Percentiles rank a stretch among this genome's conserved stretches.
phyloP scores from a whole-genome alignment of 306 rosid genomes.

The Cicer arietinum region DNA sequence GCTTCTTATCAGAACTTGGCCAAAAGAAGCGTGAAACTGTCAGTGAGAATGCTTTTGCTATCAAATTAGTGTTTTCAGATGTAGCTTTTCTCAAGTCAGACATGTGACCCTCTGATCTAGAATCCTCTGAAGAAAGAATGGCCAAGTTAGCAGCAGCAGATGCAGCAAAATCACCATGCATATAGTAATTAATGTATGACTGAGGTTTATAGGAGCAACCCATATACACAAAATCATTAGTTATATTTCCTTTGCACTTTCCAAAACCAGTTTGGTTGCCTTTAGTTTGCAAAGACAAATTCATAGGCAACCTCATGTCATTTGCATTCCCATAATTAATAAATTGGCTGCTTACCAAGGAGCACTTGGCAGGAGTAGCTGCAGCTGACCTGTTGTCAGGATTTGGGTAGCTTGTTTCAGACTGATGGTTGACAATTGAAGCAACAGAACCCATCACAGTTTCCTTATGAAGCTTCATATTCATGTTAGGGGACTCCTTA shows the following conservation, averaged over 20 bases:
- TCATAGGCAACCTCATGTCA: conserved; percentile 43
- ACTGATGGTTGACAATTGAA: conserved; percentile 47
- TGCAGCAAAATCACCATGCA: conserved; percentile 94
- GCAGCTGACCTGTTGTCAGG: conserved; percentile 52
- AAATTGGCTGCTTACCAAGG: conserved; percentile 48
- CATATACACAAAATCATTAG: conserved; percentile 53
- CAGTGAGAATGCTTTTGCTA: conserved; percentile 82
- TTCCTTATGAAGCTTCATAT: conserved; percentile 47
- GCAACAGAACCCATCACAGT: conserved; percentile 42
- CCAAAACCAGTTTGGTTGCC: conserved; percentile 49
- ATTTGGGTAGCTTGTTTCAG: conserved; percentile 43
- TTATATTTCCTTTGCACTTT: conserved; percentile 50
- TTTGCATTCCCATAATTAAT: conserved; percentile 45
- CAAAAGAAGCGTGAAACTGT: conserved; percentile 88
- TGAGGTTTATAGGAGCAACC: conserved; percentile 76
- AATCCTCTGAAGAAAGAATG: conserved; percentile 73
- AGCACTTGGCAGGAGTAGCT: conserved; percentile 38
- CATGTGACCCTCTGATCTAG: conserved; percentile 62
- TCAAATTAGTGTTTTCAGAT: conserved; percentile 59
- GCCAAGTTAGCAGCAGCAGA: conserved; percentile 88
- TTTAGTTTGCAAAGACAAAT: conserved; percentile 52
- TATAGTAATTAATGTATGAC: conserved; percentile 72
- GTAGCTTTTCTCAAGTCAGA: conserved; percentile 61
- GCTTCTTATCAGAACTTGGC: conserved; percentile 92
- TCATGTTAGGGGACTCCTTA: conserved; percentile 37